Evolutionary conservation across 2,329 filamentous ascomycete genomes (phyloP), one percentile per base, ranked within the genome.

Genomic region (Claviceps humidiphila): DNA sequence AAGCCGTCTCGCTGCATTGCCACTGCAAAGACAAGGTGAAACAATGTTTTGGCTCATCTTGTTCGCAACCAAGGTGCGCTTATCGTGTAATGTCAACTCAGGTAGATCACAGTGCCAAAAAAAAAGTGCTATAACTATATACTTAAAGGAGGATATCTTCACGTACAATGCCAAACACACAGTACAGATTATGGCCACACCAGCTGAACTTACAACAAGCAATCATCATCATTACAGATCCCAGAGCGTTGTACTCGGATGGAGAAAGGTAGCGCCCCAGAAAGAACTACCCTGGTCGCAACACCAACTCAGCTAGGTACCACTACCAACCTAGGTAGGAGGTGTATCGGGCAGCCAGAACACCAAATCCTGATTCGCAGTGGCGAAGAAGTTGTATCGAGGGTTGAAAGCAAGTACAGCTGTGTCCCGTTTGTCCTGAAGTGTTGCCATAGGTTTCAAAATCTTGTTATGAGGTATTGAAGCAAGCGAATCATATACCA

Each of bases 401-500:
- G 90, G 93, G 64, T 96, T 97, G 66, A 89, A 93, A 22, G 86
- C 87, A 43, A 95, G 75, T 13, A 95, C 77, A 1, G 85, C 85
- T 4, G 81, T 81, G 68, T 80, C 82, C 64, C 74, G 81, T 71
- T 77, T 79, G 58, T 84, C 82, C 42, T 84, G 80, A 47, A 86
- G 70, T 47, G 79, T 80, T 67, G 76, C 76, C 46, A 71, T 76
- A 49, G 87, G 85, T 42, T 79, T 76, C 51, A 89, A 64, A 2
- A 78, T 71, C 62, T 80, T 79, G 59, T 76, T 77, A 39, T 78
- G 73, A 7, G 72, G 66, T 1, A 75, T 65, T 1, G 76, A 70
- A 24, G 74, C 74, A 58, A 86, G 71, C 17, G 84, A 81, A 67
- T 98, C 90, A 91, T 93, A 98, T 0, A 95, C 82, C 4, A 91